Conservation (phyloP, 306 rosid species). For the Malus orientalis region DNA sequence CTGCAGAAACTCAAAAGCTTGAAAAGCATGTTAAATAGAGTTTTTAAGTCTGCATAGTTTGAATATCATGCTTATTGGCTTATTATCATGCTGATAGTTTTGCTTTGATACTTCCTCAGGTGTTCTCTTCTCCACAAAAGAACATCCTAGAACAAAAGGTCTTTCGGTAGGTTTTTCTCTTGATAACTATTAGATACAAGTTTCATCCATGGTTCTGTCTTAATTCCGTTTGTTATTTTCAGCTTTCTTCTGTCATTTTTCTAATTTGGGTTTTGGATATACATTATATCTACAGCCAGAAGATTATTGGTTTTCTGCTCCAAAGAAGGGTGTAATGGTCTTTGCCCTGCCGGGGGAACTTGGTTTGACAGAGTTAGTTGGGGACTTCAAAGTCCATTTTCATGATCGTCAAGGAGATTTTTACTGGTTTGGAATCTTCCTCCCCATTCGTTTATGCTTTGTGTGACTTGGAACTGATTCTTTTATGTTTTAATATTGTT, state of each 20-base stretch:
- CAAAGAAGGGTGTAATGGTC: conserved; percentile 98
- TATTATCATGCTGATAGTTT: conserved; percentile 3
- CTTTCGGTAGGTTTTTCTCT: conserved; percentile 62
- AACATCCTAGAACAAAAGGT: conserved; percentile 86
- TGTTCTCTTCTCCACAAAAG: conserved; percentile 85
- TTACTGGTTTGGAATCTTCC: conserved; percentile 57
- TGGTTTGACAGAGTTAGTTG: conserved; percentile 79
- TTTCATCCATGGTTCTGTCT: conserved; percentile 10
- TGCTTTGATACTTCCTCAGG: conserved; percentile 41
- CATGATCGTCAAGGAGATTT: conserved; percentile 97
- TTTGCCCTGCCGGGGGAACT: conserved; percentile 97
- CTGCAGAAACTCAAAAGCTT: not conserved
- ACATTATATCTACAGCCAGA: conserved; percentile 55
- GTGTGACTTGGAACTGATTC: conserved; percentile 8
- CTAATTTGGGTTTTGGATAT: conserved; percentile 5
- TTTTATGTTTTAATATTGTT: conserved; percentile 1
- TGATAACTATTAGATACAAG: conserved; percentile 1
- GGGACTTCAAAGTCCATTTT: conserved; percentile 94
- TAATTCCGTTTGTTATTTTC: not conserved
- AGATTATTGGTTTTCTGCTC: conserved; percentile 92
- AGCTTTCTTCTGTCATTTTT: conserved; percentile 6
- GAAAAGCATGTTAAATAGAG: not conserved
- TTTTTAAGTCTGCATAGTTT: not conserved
- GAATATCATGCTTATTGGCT: not conserved
- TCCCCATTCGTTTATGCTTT: conserved; percentile 3